A percentile compares a stretch with the other conserved stretches of the same genome.
These are phyloP conservation scores for Leishmania gerbilli DNA, from an alignment of 208 protist genomes.

Conservation along the genomic window DNA sequence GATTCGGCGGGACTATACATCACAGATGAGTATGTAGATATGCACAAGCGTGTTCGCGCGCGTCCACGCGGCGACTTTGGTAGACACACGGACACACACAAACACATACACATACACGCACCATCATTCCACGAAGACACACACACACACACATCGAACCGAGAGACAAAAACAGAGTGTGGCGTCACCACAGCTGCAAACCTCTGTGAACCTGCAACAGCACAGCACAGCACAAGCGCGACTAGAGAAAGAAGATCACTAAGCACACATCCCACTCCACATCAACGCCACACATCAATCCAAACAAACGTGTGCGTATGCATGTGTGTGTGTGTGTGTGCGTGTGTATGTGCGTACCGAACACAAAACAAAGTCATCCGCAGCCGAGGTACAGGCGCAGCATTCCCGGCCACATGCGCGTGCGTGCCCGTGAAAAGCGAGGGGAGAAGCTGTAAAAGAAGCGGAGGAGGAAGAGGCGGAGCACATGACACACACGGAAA, in stretches of 20 bases:
- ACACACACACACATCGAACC: neutral
- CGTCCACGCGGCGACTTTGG: neutral
- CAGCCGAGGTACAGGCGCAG: neutral
- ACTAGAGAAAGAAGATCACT: neutral
- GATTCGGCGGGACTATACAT: conserved; percentile 1
- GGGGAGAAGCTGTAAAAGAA: neutral
- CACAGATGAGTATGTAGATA: neutral
- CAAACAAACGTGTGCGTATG: neutral
- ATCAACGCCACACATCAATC: neutral
- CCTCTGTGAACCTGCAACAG: neutral
- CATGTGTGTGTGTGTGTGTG: conserved; percentile 1
- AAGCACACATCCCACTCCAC: neutral
- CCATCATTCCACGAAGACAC: neutral
- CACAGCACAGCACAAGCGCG: neutral
- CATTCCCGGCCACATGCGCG: neutral
- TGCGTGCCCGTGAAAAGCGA: neutral
- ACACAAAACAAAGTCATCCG: neutral
- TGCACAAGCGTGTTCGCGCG: neutral
- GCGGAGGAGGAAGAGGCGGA: neutral
- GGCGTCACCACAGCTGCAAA: neutral
- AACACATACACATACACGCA: neutral
- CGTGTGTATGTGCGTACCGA: neutral
- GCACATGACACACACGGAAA: neutral
- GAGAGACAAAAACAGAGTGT: neutral
- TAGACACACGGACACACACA: neutral